Conservation (phyloP, 2,329 filamentous ascomycete genomes). For the Fusarium temperatum region DNA sequence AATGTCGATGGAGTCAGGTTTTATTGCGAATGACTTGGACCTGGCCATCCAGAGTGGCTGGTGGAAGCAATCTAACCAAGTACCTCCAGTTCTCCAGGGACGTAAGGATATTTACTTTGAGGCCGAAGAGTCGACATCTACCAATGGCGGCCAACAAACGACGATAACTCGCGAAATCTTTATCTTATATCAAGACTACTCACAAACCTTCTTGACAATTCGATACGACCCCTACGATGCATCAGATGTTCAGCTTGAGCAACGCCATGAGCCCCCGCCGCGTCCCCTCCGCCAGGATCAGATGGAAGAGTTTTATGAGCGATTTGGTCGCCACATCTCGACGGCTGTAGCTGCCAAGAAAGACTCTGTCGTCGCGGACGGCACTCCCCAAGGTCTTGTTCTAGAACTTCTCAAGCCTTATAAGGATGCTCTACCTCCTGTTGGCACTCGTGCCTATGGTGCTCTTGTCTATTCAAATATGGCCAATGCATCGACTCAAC, state of each 20-base stretch:
- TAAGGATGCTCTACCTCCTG: conserved; percentile 77
- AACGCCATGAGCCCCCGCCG: conserved; percentile 87
- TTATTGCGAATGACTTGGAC: conserved; percentile 88
- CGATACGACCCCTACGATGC: conserved; percentile 81
- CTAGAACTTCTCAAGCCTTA: conserved; percentile 80
- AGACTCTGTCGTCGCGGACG: conserved; percentile 84
- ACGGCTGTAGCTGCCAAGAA: conserved; percentile 76
- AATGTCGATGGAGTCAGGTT: conserved; percentile 79
- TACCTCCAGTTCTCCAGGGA: conserved; percentile 83
- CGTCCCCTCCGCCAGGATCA: conserved; percentile 88
- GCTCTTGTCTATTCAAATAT: conserved; percentile 94
- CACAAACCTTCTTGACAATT: conserved; percentile 87
- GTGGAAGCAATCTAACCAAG: conserved; percentile 84
- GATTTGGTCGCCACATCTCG: conserved; percentile 81
- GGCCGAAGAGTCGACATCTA: conserved; percentile 77
- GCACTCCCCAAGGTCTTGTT: conserved; percentile 80
- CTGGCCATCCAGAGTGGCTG: conserved; percentile 78
- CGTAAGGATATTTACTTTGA: conserved; percentile 87
- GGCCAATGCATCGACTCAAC: conserved; percentile 89
- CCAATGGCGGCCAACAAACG: conserved; percentile 74
- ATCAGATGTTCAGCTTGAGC: conserved; percentile 78
- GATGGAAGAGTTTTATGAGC: conserved; percentile 84
- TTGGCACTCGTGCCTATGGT: conserved; percentile 90
- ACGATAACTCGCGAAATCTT: conserved; percentile 82
- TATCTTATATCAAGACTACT: conserved; percentile 95